Base-by-base conservation (phyloP, 1,284 basidiomycete genomes). In the Puccinia triticina region DNA sequence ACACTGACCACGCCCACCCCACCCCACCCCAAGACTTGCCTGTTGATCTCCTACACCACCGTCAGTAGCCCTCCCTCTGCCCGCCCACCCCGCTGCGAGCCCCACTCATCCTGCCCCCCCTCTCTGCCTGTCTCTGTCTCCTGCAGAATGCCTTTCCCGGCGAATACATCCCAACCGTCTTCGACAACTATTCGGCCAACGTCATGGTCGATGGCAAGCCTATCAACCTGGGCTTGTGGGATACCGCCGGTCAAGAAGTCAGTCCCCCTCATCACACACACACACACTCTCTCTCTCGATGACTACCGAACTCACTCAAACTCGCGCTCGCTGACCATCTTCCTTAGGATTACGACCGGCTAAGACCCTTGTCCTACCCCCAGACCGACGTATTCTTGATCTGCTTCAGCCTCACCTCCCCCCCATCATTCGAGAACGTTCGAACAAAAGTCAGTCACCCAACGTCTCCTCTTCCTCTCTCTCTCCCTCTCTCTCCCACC, bases 301-400 rank as follows among this genome's bases (percentile, higher is more conserved):
- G 26, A 21, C 32, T 16, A 23, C 16, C 8, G 40, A 61, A 34
- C 55, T 61, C 37, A 40, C 29, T 34, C n/a, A 21, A 23, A 50
- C 37, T 34, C 50, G 18, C 16, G 18, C 85, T 32, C 73, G 21
- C 59, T 26, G 59, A 26, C 18, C 29, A 43, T 43, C n/a, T n/a
- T n/a, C n/a, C n/a, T 21, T 50, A 87, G 82, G 87, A 87, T 72
- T 96, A 96, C 88, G 97, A 99, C 88, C 93, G 97, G 82, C 92
- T 99, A 86, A 93, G 97, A 85, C 97, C 97, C 77, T 91, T 99
- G 84, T 96, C 94, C 84, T 99, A 99, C 89, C 97, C 97, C 11
- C 97, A 99, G 88, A 99, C 97, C 77, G 97, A 99, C 87, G 95
- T 99, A 55, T 99, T 99, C 90, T 90, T 99, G 87, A 95, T 99